Percentiles rank a stretch among this genome's conserved stretches.
These are phyloP conservation scores for Solanum boliviense DNA, from an alignment of 257 asterid genomes.

Conservation along the genomic window DNA sequence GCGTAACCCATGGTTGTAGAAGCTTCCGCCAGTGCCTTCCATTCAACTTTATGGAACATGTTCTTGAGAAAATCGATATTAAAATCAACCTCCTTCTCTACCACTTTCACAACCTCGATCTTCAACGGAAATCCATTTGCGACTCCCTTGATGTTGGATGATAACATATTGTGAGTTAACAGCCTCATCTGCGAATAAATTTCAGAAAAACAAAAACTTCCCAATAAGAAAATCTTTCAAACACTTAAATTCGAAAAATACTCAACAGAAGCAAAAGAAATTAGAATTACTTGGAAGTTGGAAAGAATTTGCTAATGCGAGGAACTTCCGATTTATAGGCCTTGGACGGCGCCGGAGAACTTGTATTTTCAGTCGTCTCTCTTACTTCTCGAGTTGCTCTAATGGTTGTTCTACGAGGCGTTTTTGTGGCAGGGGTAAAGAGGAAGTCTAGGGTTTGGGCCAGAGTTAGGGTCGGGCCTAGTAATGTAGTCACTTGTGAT, in stretches of 20 bases:
- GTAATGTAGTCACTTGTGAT: background rate
- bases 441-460: background rate
- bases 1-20: constrained; percentile 59
- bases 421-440: background rate
- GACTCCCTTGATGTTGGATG: constrained; percentile 85
- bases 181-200: constrained; percentile 49
- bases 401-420: background rate
- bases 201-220: background rate
- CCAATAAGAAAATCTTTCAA: background rate
- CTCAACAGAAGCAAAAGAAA: background rate
- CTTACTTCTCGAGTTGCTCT: background rate
- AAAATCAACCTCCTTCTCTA: constrained; percentile 54
- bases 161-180: constrained; percentile 76
- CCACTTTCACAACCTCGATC: constrained; percentile 54
- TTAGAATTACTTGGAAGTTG: background rate
- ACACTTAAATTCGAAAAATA: background rate
- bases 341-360: background rate
- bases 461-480: background rate
- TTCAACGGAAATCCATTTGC: constrained; percentile 57
- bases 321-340: background rate
- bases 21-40: constrained; percentile 70
- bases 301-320: background rate
- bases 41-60: constrained; percentile 68
- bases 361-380: background rate
- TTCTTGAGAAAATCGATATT: constrained; percentile 59